These are phyloP conservation scores for Marchantia polymorpha DNA, from an alignment of 225 moss, liverwort and hornwort species.

Conservation along the genomic window DNA sequence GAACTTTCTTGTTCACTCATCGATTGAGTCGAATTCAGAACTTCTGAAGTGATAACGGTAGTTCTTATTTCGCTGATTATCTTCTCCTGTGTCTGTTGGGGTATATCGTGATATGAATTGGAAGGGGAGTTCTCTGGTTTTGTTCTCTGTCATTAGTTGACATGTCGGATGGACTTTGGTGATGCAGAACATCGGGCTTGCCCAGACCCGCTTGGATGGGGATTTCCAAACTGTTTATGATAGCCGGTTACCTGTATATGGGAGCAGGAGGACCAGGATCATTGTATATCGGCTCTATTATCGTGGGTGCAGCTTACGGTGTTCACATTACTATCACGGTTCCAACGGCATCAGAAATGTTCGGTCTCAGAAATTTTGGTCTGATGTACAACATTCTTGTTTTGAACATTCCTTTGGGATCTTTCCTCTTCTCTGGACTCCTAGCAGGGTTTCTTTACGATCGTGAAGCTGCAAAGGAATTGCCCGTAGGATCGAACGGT, in stretches of 20 bases:
- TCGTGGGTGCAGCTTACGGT: conserved; percentile 79
- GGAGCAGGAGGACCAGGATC: conserved; percentile 65
- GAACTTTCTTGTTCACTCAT: no score
- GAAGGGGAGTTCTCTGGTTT: background rate
- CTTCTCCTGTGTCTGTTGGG: no score
- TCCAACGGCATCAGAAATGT: conserved; percentile 83
- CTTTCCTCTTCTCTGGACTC: conserved; percentile 82
- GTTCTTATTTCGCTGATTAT: no score
- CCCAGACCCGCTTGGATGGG: conserved; percentile 89
- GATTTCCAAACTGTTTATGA: conserved; percentile 60
- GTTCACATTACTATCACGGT: conserved; percentile 77
- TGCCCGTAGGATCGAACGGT: background rate
- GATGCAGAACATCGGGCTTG: conserved; percentile 42
- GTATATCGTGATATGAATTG: no score
- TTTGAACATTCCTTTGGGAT: conserved; percentile 78
- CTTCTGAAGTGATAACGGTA: no score
- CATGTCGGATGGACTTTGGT: conserved; percentile 19
- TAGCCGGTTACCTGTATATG: conserved; percentile 65
- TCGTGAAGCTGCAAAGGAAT: conserved; percentile 45
- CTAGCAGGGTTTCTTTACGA: conserved; percentile 86
- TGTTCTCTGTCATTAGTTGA: conserved; percentile 20
- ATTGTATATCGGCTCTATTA: conserved; percentile 61
- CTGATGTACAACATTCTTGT: conserved; percentile 77
- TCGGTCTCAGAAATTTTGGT: conserved; percentile 75
- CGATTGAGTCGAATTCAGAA: no score